Conservation (phyloP, 306 rosid species). For the Dryas alaskensis region DNA sequence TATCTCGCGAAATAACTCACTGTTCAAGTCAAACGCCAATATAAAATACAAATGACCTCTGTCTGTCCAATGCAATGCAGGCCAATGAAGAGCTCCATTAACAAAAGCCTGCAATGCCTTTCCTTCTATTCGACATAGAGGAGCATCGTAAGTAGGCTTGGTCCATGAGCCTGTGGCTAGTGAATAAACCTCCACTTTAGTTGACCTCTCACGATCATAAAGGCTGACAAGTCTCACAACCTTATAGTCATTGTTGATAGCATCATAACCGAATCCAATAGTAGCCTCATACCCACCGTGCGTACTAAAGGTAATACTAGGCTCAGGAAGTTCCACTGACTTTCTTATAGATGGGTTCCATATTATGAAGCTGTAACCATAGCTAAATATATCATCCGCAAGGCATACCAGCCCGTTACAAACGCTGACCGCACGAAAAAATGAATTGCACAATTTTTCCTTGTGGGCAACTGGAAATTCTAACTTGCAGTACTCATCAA, state of each 20-base stretch:
- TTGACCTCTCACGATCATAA: not conserved
- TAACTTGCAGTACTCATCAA: not conserved
- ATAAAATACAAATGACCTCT: not conserved
- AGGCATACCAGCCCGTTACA: slow-evolving; percentile 3
- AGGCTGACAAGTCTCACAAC: not conserved
- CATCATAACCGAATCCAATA: slow-evolving; percentile 7
- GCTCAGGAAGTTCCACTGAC: not conserved
- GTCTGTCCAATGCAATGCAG: not conserved
- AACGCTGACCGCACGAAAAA: not conserved
- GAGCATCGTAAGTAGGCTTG: not conserved
- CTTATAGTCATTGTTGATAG: not conserved
- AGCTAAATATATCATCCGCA: not conserved
- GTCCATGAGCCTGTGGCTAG: slow-evolving; percentile 7
- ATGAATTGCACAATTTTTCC: not conserved
- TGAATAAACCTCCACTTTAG: not conserved
- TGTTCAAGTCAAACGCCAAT: not conserved
- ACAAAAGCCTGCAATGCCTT: not conserved
- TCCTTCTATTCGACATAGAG: not conserved
- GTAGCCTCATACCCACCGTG: not conserved
- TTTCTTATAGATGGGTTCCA: slow-evolving; percentile 12
- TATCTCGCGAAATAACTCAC: not conserved
- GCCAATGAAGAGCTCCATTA: slow-evolving; percentile 1
- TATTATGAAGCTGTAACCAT: not conserved
- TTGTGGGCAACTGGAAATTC: not conserved
- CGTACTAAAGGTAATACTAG: not conserved